These are phyloP conservation scores for Pyrenopolyporus hunteri DNA, from an alignment of 495 filamentous ascomycete species.

Conservation along the genomic window DNA sequence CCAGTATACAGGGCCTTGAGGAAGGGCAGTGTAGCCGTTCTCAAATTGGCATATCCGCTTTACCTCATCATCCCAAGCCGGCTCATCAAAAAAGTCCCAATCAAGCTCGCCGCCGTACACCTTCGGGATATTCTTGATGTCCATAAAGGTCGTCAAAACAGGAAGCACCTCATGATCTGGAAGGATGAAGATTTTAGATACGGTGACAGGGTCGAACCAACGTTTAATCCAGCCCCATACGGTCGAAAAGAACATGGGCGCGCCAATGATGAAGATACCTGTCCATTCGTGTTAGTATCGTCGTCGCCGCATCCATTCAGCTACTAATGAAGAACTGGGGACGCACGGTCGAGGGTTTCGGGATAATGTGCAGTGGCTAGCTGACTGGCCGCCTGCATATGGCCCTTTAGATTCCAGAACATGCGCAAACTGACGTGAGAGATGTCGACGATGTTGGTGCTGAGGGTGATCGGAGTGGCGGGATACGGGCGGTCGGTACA, in stretches of 20 bases:
- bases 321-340: no score
- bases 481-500: conserved; percentile 70
- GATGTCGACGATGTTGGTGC: conserved; percentile 89
- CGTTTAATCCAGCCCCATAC: conserved; percentile 95
- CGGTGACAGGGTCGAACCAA: conserved; percentile 94
- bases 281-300: conserved; percentile 12
- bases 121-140: conserved; percentile 78
- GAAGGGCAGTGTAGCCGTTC: conserved; percentile 53
- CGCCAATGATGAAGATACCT: conserved; percentile 74
- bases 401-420: conserved; percentile 88
- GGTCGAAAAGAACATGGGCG: conserved; percentile 88
- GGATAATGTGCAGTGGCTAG: conserved; percentile 93
- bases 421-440: conserved; percentile 82
- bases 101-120: conserved; percentile 84
- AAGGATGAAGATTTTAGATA: conserved; percentile 92
- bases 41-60: conserved; percentile 48
- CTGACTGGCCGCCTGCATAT: conserved; percentile 88
- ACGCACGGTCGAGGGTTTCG: conserved; percentile 81
- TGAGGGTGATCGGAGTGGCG: conserved; percentile 80
- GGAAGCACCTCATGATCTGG: conserved; percentile 68
- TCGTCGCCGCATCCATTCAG: no score
- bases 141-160: conserved; percentile 79
- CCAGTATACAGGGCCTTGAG: conserved; percentile 58
- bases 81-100: conserved; percentile 79
- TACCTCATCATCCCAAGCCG: conserved; percentile 57